Evolutionary conservation across 257 asterid species (phyloP).

Genomic region (Rauvolfia tetraphylla): DNA sequence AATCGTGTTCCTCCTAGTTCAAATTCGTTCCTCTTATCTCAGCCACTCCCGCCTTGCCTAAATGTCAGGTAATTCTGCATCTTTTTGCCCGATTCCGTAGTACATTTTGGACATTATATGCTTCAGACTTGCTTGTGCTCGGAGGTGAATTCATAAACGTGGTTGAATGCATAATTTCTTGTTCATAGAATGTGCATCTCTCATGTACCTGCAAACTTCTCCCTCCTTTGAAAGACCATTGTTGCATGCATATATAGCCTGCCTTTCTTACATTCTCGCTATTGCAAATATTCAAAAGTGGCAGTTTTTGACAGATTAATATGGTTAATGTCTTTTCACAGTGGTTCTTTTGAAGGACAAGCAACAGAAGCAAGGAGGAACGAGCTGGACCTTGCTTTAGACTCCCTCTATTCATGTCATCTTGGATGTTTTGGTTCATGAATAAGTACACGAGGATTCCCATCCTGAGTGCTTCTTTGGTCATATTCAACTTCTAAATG

Average conservation of each 20-base stretch:
- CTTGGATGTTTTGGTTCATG: constrained; percentile 64
- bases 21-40: constrained; percentile 34
- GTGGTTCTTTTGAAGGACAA: constrained; percentile 42
- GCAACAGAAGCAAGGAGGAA: constrained; percentile 54
- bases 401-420: constrained; percentile 72
- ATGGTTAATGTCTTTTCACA: neutral
- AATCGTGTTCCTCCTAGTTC: constrained; percentile 34
- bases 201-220: neutral
- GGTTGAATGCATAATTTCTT: neutral
- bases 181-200: neutral
- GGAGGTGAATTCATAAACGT: neutral
- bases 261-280: neutral
- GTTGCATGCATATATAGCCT: neutral
- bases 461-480: neutral
- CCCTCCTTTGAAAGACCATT: neutral
- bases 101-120: neutral
- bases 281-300: neutral
- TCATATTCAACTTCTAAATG: neutral
- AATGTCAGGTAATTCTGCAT: constrained; percentile 41
- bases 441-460: neutral
- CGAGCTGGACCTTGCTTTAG: constrained; percentile 77
- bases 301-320: neutral
- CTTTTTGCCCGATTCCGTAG: neutral
- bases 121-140: neutral
- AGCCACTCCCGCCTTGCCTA: constrained; percentile 42